Conservation (phyloP, 2,329 filamentous ascomycete species). For the Diaporthe amygdali region DNA sequence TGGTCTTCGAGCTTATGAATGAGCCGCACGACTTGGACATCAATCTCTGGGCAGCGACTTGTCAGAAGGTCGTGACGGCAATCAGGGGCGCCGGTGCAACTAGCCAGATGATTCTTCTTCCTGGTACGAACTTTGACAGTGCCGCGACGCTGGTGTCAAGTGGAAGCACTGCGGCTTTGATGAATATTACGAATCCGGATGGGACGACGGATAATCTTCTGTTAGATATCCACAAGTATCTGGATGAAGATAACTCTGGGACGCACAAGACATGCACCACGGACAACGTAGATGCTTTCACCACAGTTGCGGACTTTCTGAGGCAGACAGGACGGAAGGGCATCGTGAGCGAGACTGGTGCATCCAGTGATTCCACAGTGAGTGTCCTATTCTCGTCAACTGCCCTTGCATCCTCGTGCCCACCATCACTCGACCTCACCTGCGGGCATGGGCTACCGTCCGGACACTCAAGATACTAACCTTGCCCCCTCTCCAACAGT, state of each 20-base stretch:
- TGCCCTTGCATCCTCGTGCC: no score
- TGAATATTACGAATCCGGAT: conserved; percentile 61
- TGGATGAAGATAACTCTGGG: conserved; percentile 60
- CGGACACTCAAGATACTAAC: background rate
- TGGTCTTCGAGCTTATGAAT: conserved; percentile 71
- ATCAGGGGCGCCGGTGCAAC: conserved; percentile 66
- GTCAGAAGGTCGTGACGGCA: conserved; percentile 66
- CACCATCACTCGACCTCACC: background rate
- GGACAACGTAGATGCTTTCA: conserved; percentile 51
- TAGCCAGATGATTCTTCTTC: conserved; percentile 65
- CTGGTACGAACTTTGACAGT: conserved; percentile 64
- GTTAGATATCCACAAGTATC: conserved; percentile 65
- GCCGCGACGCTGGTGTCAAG: conserved; percentile 53
- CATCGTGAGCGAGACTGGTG: conserved; percentile 59
- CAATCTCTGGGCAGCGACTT: conserved; percentile 60
- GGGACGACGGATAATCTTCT: conserved; percentile 57
- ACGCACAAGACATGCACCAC: conserved; percentile 56
- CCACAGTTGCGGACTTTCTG: conserved; percentile 51
- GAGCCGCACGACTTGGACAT: conserved; percentile 64
- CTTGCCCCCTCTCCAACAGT: conserved; percentile 32
- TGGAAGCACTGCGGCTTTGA: conserved; percentile 56
- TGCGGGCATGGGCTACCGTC: no score
- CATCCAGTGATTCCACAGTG: conserved; percentile 46
- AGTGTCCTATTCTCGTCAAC: conserved; percentile 18
- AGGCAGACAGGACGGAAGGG: conserved; percentile 52